Base-by-base conservation (phyloP, 345 rosid genomes). In the Eucalyptus sp. region DNA sequence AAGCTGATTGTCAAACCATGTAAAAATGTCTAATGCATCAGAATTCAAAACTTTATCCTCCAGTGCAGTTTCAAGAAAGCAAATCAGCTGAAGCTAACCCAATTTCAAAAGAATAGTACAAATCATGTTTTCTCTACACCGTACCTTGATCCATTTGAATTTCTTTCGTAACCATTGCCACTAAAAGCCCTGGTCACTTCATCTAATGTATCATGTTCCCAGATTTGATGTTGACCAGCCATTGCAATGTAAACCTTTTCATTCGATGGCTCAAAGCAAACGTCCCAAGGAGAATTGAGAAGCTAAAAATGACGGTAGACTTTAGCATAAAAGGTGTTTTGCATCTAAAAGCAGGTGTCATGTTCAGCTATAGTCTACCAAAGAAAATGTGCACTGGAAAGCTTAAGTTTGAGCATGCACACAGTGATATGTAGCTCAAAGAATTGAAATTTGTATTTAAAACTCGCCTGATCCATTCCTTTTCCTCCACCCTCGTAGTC, bases 171-270 rank as follows among this genome's bases (percentile, higher is more conserved):
- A 85, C 99, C 99, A 87, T 97, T 94, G 87, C 99, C 99, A 90
- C 99, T 97, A 88, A 96, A 97, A 56, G 93, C 97, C 95, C 84
- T 93, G 64, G 98, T 92, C 90, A 94, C 90, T 89, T 96, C 97
- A 91, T 94, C 94, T 86, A 86, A 76, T 49, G 94, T 91, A 91
- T 92, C 92, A 92, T 97, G 96, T 90, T 94, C 96, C 99, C 99
- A 97, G 86, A 96, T 96, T 92, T 97, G 99, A 94, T 97, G 99
- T 87, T 95, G 98, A 86, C 99, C 99, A 33, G 99, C 99, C 97
- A 97, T 95, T 87, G 99, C 99, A 91, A 97, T 90, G 90, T 94
- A 97, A 88, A 97, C 96, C 91, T 93, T 97, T 90, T 95, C 96
- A 41, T 91, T 95, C 43, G 90, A 87, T 29, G 96, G 96, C 87